Conservation (phyloP, 2,329 filamentous ascomycete species). For the Ophiosphaerella narmari region DNA sequence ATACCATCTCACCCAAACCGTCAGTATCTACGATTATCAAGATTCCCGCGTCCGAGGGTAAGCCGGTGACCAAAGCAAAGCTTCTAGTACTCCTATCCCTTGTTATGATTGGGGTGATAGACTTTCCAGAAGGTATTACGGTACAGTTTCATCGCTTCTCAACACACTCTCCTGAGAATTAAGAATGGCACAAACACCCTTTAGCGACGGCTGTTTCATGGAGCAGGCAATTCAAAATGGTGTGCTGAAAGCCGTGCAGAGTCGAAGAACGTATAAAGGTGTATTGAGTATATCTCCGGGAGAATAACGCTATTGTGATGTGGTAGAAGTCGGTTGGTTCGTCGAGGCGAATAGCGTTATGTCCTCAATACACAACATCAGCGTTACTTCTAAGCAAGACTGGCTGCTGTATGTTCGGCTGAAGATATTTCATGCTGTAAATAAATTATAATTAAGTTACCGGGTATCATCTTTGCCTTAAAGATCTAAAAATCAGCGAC, state of each 20-base stretch:
- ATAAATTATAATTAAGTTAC: too few species aligned
- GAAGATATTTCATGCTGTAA: too few species aligned
- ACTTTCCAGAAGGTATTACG: slow-evolving; percentile 23
- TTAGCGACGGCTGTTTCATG: slow-evolving; percentile 26
- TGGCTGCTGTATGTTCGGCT: too few species aligned
- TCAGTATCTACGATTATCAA: background rate
- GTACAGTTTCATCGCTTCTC: slow-evolving; percentile 25
- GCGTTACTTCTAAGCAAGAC: too few species aligned
- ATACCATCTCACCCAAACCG: slow-evolving; percentile 44
- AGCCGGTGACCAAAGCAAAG: slow-evolving; percentile 24
- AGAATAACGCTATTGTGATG: too few species aligned
- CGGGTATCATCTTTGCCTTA: too few species aligned
- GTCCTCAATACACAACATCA: too few species aligned
- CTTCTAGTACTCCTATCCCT: slow-evolving; percentile 19
- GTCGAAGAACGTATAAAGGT: too few species aligned
- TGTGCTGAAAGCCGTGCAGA: slow-evolving; percentile 21
- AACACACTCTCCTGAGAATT: slow-evolving; percentile 22
- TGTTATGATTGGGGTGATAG: slow-evolving; percentile 15
- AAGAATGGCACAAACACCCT: slow-evolving; percentile 21
- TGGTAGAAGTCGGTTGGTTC: too few species aligned
- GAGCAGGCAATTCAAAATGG: slow-evolving; percentile 25
- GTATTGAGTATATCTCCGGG: too few species aligned
- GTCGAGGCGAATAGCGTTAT: too few species aligned
- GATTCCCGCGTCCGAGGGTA: slow-evolving; percentile 21
- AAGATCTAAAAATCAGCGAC: too few species aligned